Percentiles rank a stretch among this genome's conserved stretches.
phyloP scores from a whole-genome alignment of 306 rosid species.

The Malus sylvestris region DNA sequence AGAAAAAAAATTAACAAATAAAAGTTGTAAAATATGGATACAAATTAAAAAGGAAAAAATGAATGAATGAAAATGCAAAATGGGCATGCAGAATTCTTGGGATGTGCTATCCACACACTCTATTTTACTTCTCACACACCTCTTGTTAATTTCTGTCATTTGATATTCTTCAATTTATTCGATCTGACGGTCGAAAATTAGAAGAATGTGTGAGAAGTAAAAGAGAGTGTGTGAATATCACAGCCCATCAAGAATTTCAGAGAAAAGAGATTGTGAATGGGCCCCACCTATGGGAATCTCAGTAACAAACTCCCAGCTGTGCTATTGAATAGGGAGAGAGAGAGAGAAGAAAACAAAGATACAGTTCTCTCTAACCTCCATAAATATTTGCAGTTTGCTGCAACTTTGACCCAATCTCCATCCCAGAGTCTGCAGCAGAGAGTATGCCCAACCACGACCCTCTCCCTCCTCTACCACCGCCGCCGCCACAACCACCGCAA shows the following conservation, averaged over 20 bases:
- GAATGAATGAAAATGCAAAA: background rate
- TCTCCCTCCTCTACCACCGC: constrained; percentile 15
- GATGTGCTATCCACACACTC: too few species aligned
- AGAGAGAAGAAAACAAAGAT: background rate
- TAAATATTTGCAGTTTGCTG: background rate
- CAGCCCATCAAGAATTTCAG: background rate
- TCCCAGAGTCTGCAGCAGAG: constrained; percentile 28
- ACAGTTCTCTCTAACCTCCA: background rate
- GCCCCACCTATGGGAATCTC: constrained; percentile 25
- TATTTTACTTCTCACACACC: too few species aligned
- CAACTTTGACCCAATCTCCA: background rate
- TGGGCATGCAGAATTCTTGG: background rate
- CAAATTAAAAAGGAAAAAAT: background rate
- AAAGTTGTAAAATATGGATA: too few species aligned
- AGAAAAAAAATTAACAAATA: background rate
- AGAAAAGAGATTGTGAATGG: constrained; percentile 26
- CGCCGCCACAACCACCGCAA: background rate
- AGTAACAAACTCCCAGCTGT: constrained; percentile 22
- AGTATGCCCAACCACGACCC: constrained; percentile 15
- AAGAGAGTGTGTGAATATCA: too few species aligned
- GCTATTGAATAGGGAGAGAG: background rate
- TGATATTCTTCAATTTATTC: too few species aligned
- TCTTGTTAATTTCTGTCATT: too few species aligned
- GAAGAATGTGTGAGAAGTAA: too few species aligned
- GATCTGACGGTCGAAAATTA: fast-evolving